phyloP scores from a whole-genome alignment of 495 filamentous ascomycete genomes.

The Durotheca rogersii region DNA sequence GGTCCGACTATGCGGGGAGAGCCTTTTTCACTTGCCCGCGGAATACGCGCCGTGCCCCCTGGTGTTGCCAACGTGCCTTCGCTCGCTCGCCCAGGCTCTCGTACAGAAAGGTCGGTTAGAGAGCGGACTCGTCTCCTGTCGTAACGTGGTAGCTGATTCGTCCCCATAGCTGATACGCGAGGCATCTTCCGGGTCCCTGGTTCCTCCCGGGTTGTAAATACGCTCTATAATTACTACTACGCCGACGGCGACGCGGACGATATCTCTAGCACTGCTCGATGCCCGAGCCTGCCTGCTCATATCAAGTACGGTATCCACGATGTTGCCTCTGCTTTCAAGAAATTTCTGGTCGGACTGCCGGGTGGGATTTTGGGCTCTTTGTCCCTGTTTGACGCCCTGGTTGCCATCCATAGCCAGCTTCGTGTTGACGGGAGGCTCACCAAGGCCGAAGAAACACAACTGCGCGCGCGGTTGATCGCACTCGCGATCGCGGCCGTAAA shows the following conservation, averaged over 20 bases:
- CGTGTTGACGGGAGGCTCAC: constrained; percentile 50
- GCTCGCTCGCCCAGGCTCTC: constrained; percentile 67
- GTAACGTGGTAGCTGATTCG: too few relatives aligned
- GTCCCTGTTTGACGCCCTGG: constrained; percentile 63
- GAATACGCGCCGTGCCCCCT: constrained; percentile 65
- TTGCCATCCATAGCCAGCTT: constrained; percentile 60
- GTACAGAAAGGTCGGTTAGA: constrained; percentile 60
- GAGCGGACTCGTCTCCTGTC: background rate
- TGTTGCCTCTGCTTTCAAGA: constrained; percentile 72
- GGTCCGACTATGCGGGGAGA: constrained; percentile 72
- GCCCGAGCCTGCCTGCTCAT: constrained; percentile 55
- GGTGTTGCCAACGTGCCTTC: constrained; percentile 71
- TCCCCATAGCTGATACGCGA: constrained; percentile 46
- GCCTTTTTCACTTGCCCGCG: constrained; percentile 62
- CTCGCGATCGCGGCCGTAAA: constrained; percentile 57
- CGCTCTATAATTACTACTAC: constrained; percentile 64
- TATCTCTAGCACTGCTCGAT: constrained; percentile 54
- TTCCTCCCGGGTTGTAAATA: constrained; percentile 52
- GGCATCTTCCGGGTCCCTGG: constrained; percentile 69
- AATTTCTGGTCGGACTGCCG: constrained; percentile 66
- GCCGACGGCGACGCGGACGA: constrained; percentile 49
- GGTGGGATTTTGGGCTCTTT: constrained; percentile 72
- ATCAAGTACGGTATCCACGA: constrained; percentile 62
- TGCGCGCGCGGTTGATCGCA: constrained; percentile 63
- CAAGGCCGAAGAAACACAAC: constrained; percentile 51